A percentile compares a stretch with the other conserved stretches of the same genome.
Conservation (phyloP, 257 asterid species). For the Ophiorrhiza pumila region DNA sequence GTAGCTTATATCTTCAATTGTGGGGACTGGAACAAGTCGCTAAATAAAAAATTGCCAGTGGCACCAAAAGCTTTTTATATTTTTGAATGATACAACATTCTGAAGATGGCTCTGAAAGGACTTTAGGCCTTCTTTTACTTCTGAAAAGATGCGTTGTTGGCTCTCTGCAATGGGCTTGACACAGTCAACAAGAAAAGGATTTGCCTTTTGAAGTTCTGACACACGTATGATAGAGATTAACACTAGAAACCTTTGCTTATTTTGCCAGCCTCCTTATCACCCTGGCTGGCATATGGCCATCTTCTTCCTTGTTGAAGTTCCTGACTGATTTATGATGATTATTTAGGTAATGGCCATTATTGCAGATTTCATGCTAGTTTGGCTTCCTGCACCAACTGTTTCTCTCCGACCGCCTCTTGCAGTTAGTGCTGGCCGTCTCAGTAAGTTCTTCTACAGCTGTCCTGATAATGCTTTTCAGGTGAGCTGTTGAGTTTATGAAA, state of each 20-base stretch:
- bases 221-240: background rate
- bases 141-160: background rate
- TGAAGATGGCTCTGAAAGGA: background rate
- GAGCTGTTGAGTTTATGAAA: background rate
- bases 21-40: background rate
- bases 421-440: constrained; percentile 55
- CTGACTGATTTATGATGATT: constrained; percentile 11
- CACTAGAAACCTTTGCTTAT: background rate
- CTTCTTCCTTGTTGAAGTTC: background rate
- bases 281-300: background rate
- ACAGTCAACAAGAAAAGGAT: background rate
- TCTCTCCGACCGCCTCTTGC: constrained; percentile 72
- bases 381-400: constrained; percentile 99
- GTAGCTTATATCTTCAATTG: background rate
- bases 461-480: constrained; percentile 99
- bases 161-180: background rate
- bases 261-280: background rate
- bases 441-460: constrained; percentile 76
- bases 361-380: constrained; percentile 98
- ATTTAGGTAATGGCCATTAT: constrained; percentile 86
- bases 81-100: background rate
- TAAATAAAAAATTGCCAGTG: background rate
- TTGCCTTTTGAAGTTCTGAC: background rate
- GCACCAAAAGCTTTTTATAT: background rate
- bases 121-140: constrained; percentile 1